These are phyloP conservation scores for Clavariopsis aquatica DNA, from an alignment of 495 filamentous ascomycete genomes.

Conservation along the genomic window DNA sequence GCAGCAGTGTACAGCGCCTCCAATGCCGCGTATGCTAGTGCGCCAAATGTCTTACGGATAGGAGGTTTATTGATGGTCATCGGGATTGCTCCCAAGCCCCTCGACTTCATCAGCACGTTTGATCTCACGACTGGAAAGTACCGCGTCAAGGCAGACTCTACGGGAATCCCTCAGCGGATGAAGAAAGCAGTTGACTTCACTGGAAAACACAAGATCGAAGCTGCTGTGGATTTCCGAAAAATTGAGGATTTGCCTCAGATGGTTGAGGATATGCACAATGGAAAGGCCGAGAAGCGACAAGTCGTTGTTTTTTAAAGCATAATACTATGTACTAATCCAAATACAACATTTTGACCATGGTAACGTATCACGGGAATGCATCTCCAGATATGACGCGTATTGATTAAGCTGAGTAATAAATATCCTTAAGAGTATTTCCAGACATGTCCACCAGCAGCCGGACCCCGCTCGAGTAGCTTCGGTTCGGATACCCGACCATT, in stretches of 20 bases:
- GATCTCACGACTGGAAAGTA: constrained; percentile 39
- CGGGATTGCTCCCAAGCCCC: constrained; percentile 44
- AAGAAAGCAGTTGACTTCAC: constrained; percentile 46
- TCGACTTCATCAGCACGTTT: constrained; percentile 40
- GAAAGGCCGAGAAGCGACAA: constrained; percentile 40
- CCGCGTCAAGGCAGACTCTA: constrained; percentile 42
- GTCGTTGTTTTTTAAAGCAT: constrained; percentile 35
- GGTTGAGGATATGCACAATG: constrained; percentile 40
- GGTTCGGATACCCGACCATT: neutral
- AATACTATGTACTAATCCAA: neutral
- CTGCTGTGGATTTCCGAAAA: constrained; percentile 43
- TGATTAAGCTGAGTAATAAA: no score
- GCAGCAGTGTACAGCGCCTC: constrained; percentile 47
- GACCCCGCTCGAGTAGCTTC: neutral
- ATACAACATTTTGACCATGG: neutral
- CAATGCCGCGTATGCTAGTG: constrained; percentile 41
- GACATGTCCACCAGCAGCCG: no score
- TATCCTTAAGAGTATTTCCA: no score
- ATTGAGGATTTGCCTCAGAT: constrained; percentile 45
- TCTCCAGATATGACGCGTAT: no score
- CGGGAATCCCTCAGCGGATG: constrained; percentile 46
- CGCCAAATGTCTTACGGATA: constrained; percentile 34
- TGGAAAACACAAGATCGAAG: constrained; percentile 46
- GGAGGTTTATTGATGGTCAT: constrained; percentile 49
- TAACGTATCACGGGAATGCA: no score